These are phyloP conservation scores for Aegilops umbellulata DNA, from an alignment of 176 grass and related monocot species.

Conservation along the genomic window DNA sequence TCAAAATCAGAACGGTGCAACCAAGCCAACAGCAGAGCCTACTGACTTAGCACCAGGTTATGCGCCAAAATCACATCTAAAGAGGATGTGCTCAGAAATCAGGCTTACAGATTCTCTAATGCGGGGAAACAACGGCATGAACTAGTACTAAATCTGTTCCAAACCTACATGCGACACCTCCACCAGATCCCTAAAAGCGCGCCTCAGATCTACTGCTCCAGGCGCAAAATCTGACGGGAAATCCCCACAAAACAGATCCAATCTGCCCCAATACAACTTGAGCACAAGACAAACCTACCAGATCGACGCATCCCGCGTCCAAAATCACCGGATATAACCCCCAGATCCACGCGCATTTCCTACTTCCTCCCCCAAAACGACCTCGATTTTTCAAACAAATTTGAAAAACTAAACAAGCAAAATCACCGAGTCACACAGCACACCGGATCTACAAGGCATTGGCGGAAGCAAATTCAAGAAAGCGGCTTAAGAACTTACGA, in stretches of 20 bases:
- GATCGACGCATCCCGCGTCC: not conserved
- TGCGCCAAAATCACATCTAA: not conserved
- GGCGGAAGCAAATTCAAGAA: not conserved
- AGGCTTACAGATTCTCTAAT: not conserved
- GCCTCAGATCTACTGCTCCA: not conserved
- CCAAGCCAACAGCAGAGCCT: not conserved
- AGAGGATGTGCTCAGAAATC: not conserved
- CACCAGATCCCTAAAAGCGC: not conserved
- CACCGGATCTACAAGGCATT: not conserved
- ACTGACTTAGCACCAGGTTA: not conserved
- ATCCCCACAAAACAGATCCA: not conserved
- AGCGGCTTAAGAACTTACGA: not conserved
- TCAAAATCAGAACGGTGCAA: not conserved
- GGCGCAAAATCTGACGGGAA: not conserved
- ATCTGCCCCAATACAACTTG: not conserved
- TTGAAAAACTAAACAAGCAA: not conserved
- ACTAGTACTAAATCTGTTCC: not conserved
- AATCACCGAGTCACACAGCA: not conserved
- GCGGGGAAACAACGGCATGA: not conserved
- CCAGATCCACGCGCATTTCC: constrained; percentile 3
- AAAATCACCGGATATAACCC: not conserved
- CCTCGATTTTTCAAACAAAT: not conserved
- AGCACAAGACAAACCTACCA: not conserved
- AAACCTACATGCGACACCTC: not conserved
- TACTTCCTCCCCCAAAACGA: not conserved